Evolutionary conservation across 2,329 filamentous ascomycete genomes (phyloP).

Genomic region (Biscogniauxia marginata): DNA sequence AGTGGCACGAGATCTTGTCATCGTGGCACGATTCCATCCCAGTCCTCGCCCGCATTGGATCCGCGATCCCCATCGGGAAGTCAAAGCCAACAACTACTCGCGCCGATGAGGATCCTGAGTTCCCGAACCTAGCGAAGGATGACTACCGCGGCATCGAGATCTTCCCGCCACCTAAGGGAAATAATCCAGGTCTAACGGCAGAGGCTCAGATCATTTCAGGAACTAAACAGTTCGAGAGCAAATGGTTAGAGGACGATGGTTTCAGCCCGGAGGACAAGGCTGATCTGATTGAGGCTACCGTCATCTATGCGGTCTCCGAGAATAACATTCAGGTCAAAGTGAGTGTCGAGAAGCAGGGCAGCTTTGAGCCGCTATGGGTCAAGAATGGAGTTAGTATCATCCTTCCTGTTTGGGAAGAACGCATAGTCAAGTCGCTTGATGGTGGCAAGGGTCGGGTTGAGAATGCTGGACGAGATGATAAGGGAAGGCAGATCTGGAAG

Average conservation of each 20-base stretch:
- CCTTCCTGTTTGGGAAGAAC: constrained; percentile 33
- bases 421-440: constrained; percentile 17
- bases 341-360: constrained; percentile 14
- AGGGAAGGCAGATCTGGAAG: constrained; percentile 21
- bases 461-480: constrained; percentile 21
- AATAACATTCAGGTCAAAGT: constrained; percentile 20
- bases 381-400: constrained; percentile 26
- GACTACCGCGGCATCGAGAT: constrained; percentile 44
- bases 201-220: neutral
- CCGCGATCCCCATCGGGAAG: constrained; percentile 40
- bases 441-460: neutral
- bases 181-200: constrained; percentile 14
- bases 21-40: constrained; percentile 44
- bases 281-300: constrained; percentile 20
- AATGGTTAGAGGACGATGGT: constrained; percentile 35
- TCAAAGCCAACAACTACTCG: constrained; percentile 34
- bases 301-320: constrained; percentile 21
- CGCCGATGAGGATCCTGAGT: constrained; percentile 37
- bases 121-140: constrained; percentile 38
- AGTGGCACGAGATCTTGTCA: constrained; percentile 40
- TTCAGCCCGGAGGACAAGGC: constrained; percentile 25
- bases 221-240: constrained; percentile 19
- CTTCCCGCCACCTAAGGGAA: constrained; percentile 35
- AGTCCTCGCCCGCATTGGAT: constrained; percentile 39
- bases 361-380: constrained; percentile 31